Base-by-base conservation (phyloP, 2,329 filamentous ascomycete genomes). In the Sclerotinia sclerotiorum region DNA sequence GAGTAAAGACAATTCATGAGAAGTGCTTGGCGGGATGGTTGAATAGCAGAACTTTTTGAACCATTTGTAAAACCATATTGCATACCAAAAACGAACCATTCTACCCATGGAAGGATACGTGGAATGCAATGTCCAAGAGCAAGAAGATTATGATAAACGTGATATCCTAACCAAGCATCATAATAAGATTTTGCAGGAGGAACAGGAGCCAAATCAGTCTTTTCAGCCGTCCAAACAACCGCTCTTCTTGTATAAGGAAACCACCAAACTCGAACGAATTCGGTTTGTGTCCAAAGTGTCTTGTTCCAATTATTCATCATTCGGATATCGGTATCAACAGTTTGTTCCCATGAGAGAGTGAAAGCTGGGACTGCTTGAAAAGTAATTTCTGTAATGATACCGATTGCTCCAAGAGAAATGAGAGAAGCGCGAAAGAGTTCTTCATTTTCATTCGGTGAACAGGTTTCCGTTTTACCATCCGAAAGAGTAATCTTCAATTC, bases 241-340 rank as follows among this genome's bases (percentile, higher is more conserved):
- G 92, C 93, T 57, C 92, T 87, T 68, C 92, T 87, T 77, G 91
- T 93, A 80, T 98, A 97, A 0, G 95, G 95, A 77, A 97, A 89
- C 95, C 95, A 99, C 94, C 95, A 99, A 39, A 97, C 93, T 39
- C 95, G 87, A 35, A 96, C 92, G 76, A 94, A 99, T 79, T 98
- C 93, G 70, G 89, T 87, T 70, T 88, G 85, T 1, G 87, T 92
- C 94, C 95, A 98, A 19, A 98, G 83, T 46, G 85, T 85, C 8
- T 81, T 83, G 24, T 88, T 80, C 93, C 95, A 98, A 8, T 85
- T 83, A 15, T 84, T 81, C 60, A 97, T 83, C 71, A 97, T 85
- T 57, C 86, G 84, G 56, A 82, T 77, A 70, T 97, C 89, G 1
- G 88, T 80, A 70, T 92, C 87, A 69, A 97, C 85, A 10, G 88